phyloP scores from a whole-genome alignment of 129 eudicot species.

The Oenanthe sinensis region DNA sequence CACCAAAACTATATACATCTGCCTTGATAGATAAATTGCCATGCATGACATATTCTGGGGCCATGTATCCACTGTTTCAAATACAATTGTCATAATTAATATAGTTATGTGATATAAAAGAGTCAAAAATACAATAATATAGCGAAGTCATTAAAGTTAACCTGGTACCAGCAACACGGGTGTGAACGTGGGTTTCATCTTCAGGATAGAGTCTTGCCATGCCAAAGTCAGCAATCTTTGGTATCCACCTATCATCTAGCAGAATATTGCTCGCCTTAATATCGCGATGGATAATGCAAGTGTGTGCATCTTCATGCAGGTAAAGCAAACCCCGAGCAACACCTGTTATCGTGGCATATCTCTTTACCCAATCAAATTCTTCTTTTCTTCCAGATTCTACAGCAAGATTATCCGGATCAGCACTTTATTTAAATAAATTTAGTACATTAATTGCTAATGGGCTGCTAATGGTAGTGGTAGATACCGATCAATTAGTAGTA shows the following conservation, averaged over 20 bases:
- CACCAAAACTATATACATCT: slow-evolving; percentile 83
- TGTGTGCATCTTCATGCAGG: slow-evolving; percentile 72
- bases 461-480: not conserved
- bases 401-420: slow-evolving; percentile 1
- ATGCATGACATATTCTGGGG: slow-evolving; percentile 74
- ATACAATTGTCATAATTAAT: not conserved
- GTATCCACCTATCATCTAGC: slow-evolving; percentile 72
- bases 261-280: slow-evolving; percentile 84
- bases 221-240: slow-evolving; percentile 90
- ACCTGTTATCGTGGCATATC: slow-evolving; percentile 51
- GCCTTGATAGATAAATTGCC: slow-evolving; percentile 59
- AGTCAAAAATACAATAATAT: not conserved
- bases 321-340: slow-evolving; percentile 66
- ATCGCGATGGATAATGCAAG: slow-evolving; percentile 74
- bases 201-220: slow-evolving; percentile 72
- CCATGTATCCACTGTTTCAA: slow-evolving; percentile 73
- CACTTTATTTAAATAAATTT: not conserved
- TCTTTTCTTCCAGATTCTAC: slow-evolving; percentile 40
- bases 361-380: slow-evolving; percentile 56
- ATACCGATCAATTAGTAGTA: not conserved
- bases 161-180: slow-evolving; percentile 91
- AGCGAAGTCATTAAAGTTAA: slow-evolving; percentile 19
- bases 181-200: slow-evolving; percentile 66
- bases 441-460: not conserved
- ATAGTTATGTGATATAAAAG: not conserved